Conservation (phyloP, 1,284 basidiomycete genomes). For the Puccinia coronata region DNA sequence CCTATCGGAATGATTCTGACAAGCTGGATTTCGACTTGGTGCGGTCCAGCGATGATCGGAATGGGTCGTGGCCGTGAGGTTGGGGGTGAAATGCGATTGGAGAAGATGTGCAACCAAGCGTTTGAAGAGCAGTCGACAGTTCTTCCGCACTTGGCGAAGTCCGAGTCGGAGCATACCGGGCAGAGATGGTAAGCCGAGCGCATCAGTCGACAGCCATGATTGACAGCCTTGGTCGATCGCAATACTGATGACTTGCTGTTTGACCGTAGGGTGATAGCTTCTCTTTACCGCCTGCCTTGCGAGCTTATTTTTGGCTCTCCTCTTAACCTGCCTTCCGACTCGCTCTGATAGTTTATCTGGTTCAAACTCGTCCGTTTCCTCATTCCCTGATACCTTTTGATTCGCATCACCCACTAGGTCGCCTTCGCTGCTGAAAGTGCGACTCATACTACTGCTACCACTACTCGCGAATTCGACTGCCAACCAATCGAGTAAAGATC, state of each 20-base stretch:
- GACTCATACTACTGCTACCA: neutral
- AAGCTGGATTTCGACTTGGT: neutral
- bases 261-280: too few species aligned
- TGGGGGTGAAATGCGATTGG: neutral
- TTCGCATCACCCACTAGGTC: neutral
- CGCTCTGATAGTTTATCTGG: conserved; percentile 6
- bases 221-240: neutral
- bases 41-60: too few species aligned
- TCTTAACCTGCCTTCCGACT: neutral
- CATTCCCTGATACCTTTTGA: neutral
- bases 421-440: neutral
- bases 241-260: neutral
- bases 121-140: neutral
- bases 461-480: conserved; percentile 22
- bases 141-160: neutral
- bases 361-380: conserved; percentile 1
- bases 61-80: too few species aligned
- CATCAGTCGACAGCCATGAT: neutral
- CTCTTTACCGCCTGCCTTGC: neutral
- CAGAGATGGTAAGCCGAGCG: neutral
- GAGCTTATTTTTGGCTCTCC: neutral
- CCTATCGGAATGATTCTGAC: neutral
- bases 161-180: neutral
- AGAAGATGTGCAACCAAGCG: neutral
- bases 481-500: conserved; percentile 41